A percentile compares a stretch with the other conserved stretches of the same genome.
Conservation (phyloP, 371 early-diverging fungal species). For the Zopfochytrium polystomum region DNA sequence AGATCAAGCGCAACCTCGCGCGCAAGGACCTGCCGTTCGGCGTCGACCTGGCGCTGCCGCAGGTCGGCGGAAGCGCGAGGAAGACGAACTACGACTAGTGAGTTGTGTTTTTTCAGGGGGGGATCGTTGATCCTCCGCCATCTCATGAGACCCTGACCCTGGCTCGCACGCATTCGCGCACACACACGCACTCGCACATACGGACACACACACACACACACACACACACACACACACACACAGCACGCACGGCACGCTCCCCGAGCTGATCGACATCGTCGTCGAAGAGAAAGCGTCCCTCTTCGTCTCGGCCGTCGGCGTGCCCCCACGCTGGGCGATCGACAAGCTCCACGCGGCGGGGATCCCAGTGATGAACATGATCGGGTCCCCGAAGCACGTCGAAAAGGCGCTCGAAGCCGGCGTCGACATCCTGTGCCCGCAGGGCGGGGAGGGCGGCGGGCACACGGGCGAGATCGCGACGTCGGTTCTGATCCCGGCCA, state of each 20-base stretch:
- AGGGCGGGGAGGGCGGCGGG: slow-evolving; percentile 40
- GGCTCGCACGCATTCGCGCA: background rate
- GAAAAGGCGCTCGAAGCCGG: slow-evolving; percentile 31
- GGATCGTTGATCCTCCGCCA: background rate
- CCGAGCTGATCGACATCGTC: slow-evolving; percentile 38
- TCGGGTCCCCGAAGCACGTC: slow-evolving; percentile 38
- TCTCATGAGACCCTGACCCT: background rate
- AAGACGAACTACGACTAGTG: slow-evolving; percentile 40
- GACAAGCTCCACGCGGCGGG: slow-evolving; percentile 34
- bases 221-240: background rate
- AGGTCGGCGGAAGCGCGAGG: slow-evolving; percentile 40
- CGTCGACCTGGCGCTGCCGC: slow-evolving; percentile 36
- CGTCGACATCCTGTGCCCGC: slow-evolving; percentile 38
- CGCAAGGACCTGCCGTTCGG: slow-evolving; percentile 34
- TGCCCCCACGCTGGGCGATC: slow-evolving; percentile 34
- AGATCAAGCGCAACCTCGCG: slow-evolving; percentile 25
- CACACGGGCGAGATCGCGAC: slow-evolving; percentile 35
- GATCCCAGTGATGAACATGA: slow-evolving; percentile 35
- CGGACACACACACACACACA: background rate
- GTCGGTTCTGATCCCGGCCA: slow-evolving; percentile 34
- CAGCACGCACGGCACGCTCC: slow-evolving; percentile 32
- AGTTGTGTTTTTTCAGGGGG: background rate
- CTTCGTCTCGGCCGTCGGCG: slow-evolving; percentile 38
- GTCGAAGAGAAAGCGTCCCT: slow-evolving; percentile 28
- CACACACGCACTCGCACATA: background rate